Base-by-base conservation (phyloP, 495 filamentous ascomycete species). In the Endocarpon pusillum region DNA sequence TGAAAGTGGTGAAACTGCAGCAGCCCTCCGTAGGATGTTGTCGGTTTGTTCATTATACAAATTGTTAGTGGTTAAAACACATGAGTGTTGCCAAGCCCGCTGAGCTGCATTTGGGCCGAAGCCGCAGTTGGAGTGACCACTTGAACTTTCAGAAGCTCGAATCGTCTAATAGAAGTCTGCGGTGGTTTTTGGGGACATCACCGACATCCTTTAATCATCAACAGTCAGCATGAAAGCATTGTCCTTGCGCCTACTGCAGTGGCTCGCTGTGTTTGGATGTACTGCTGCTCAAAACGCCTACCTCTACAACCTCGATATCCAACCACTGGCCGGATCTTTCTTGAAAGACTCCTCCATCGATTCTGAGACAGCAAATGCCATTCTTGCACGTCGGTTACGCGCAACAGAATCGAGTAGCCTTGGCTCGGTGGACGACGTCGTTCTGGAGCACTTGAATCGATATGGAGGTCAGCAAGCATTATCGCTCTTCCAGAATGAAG, bases 301-400 rank as follows among this genome's bases (percentile, higher is more conserved):
- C 11, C 45, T 66, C 21, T 57, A 62, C 30, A 55, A 49, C 3
- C 58, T 59, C 18, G 43, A 49, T 17, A 22, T 29, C 37, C 8
- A 27, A 21, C 18, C 6, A 22, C n/a, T 21, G 35, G 16, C 9
- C n/a, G n/a, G n/a, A 22, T 20, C 36, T 35, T 14, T 22, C 24
- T 19, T 34, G 2, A 11, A 28, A 20, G 35, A 37, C 22, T n/a
- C 32, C 4, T 27, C 38, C 25, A 40, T 42, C 12, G 38, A 61
- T 32, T 52, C 55, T 10, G 57, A 69, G 18, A 53, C 60, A 42
- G 52, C 56, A 21, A 66, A 69, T 28, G 59, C 67, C 20, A 48
- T 75, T 19, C 32, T 75, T 26, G 67, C 71, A 35, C 62, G 67
- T 39, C 58, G 69, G 44, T 47, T 67, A 36, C 59, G 62, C n/a